These are phyloP conservation scores for Leptodermis oblonga DNA, from an alignment of 257 asterid species.

Conservation along the genomic window DNA sequence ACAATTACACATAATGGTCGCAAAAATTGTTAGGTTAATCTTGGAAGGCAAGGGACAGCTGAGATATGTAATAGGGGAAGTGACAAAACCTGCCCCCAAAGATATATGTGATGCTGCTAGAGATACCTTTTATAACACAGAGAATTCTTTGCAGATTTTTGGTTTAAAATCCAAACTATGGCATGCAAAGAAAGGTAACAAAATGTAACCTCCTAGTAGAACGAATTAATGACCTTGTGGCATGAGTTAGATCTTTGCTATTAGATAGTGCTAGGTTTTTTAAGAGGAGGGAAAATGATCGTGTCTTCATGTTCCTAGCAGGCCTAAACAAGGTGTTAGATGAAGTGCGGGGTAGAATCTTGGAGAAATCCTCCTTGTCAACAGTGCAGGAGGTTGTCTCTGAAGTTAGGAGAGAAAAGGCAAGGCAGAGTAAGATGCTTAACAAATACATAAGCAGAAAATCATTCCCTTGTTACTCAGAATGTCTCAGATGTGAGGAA, in stretches of 20 bases:
- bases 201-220: not conserved
- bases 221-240: not conserved
- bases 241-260: not conserved
- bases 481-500: too few relatives aligned
- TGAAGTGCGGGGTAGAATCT: not conserved
- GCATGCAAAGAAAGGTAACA: not conserved
- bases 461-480: too few relatives aligned
- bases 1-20: too few relatives aligned
- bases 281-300: not conserved
- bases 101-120: not conserved
- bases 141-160: not conserved
- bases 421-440: not conserved
- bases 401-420: not conserved
- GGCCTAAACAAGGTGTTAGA: not conserved
- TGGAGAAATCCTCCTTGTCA: not conserved
- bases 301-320: not conserved
- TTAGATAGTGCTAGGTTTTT: too few relatives aligned
- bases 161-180: not conserved
- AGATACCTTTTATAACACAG: not conserved
- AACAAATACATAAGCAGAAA: too few relatives aligned
- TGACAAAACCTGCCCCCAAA: not conserved
- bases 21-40: too few relatives aligned
- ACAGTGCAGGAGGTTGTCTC: not conserved
- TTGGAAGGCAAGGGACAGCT: too few relatives aligned
- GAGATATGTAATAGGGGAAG: too few relatives aligned